Evolutionary conservation across 2,329 filamentous ascomycete genomes (phyloP).

Genomic region (Teratosphaeria epicoccoides): DNA sequence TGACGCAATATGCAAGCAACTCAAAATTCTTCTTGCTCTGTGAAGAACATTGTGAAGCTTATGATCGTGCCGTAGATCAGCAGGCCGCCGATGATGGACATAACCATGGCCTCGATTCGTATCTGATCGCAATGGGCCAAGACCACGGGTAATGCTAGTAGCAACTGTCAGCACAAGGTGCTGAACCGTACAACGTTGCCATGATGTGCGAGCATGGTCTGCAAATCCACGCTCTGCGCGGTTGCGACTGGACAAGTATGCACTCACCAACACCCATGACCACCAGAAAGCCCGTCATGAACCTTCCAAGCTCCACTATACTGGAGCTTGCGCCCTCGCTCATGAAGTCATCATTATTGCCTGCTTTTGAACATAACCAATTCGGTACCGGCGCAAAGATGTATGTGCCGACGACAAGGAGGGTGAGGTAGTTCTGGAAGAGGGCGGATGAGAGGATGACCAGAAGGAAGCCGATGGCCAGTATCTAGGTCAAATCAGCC

Average conservation of each 20-base stretch:
- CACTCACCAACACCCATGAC: conserved; percentile 83
- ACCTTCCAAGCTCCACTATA: conserved; percentile 88
- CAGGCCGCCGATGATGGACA: conserved; percentile 86
- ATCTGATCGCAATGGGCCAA: conserved; percentile 83
- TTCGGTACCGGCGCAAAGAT: conserved; percentile 88
- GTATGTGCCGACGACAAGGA: conserved; percentile 93
- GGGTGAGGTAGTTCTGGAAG: conserved; percentile 86
- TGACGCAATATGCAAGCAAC: conserved; percentile 9
- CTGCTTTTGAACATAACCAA: conserved; percentile 83
- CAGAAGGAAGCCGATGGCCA: conserved; percentile 95
- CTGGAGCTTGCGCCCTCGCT: conserved; percentile 62
- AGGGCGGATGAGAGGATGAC: conserved; percentile 96
- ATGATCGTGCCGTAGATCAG: conserved; percentile 98
- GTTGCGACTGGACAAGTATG: too few relatives aligned
- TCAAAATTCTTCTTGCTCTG: conserved; percentile 91
- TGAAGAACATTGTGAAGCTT: conserved; percentile 96
- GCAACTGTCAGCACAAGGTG: background rate
- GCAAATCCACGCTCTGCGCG: too few relatives aligned
- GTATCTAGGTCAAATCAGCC: conserved; percentile 45
- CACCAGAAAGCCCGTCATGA: conserved; percentile 89
- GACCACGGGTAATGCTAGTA: conserved; percentile 69
- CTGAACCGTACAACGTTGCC: too few relatives aligned
- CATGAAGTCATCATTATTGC: conserved; percentile 93
- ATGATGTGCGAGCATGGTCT: too few relatives aligned
- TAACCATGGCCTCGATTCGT: conserved; percentile 73